Percentiles rank a stretch among this genome's conserved stretches.
Evolutionary conservation across 805 yeast genomes (phyloP).

Genomic region (Candida khao-thaluensis): DNA sequence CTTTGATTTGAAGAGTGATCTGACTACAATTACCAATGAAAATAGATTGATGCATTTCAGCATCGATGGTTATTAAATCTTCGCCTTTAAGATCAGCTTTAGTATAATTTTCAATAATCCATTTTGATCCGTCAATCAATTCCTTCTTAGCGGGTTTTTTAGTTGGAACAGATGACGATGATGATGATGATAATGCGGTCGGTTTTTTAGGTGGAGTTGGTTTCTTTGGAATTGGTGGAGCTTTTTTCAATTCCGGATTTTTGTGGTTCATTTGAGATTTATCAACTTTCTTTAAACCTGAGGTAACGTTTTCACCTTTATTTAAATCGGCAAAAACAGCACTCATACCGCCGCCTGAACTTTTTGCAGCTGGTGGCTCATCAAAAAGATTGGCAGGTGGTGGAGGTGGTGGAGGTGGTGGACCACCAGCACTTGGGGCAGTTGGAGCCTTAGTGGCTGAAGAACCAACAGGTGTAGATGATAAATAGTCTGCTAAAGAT

Average conservation of each 20-base stretch:
- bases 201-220: constrained; percentile 90
- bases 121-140: constrained; percentile 74
- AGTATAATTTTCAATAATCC: constrained; percentile 83
- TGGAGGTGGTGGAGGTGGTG: constrained; percentile 89
- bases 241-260: constrained; percentile 75
- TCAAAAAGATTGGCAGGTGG: constrained; percentile 60
- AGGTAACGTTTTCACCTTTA: constrained; percentile 80
- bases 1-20: constrained; percentile 76
- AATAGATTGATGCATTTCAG: constrained; percentile 82
- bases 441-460: constrained; percentile 55
- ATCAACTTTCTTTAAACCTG: constrained; percentile 88
- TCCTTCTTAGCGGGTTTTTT: constrained; percentile 54
- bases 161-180: constrained; percentile 41
- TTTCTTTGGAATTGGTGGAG: constrained; percentile 46
- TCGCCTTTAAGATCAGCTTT: constrained; percentile 43
- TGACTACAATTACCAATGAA: constrained; percentile 81
- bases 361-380: constrained; percentile 23
- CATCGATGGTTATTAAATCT: constrained; percentile 68
- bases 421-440: constrained; percentile 65
- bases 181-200: constrained; percentile 45
- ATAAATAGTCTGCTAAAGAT: constrained; percentile 52
- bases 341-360: constrained; percentile 54
- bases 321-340: constrained; percentile 93
- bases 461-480: constrained; percentile 27
- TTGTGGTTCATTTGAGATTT: constrained; percentile 92